Percentiles rank a stretch among this genome's conserved stretches.
Conservation (phyloP, 164 flowering plant genomes). For the Taxillus chinensis region DNA sequence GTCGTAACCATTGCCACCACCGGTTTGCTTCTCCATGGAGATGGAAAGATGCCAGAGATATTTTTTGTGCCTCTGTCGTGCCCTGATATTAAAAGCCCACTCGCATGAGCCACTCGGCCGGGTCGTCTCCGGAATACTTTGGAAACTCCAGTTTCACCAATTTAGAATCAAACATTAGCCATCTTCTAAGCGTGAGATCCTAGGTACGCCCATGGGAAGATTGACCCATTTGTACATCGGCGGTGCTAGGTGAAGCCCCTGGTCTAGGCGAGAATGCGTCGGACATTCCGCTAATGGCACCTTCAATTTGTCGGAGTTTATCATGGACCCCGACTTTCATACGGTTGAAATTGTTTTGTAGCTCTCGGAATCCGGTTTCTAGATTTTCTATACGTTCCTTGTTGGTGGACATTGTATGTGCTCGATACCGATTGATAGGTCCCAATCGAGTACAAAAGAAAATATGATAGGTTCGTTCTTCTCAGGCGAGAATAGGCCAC, state of each 20-base stretch:
- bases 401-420: background rate
- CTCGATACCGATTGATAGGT: background rate
- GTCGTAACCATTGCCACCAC: background rate
- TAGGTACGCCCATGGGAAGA: background rate
- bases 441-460: background rate
- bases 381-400: background rate
- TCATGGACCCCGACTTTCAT: background rate
- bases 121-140: background rate
- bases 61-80: background rate
- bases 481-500: too few relatives aligned
- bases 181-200: background rate
- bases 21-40: background rate
- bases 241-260: background rate
- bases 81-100: background rate
- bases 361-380: background rate
- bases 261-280: background rate
- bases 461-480: too few relatives aligned
- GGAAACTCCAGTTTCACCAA: background rate
- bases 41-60: background rate
- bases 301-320: background rate
- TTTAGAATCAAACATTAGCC: background rate
- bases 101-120: background rate
- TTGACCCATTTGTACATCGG: background rate
- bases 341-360: background rate
- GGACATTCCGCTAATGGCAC: background rate